phyloP scores from a whole-genome alignment of 306 rosid genomes.

The Cicer yamashitae region DNA sequence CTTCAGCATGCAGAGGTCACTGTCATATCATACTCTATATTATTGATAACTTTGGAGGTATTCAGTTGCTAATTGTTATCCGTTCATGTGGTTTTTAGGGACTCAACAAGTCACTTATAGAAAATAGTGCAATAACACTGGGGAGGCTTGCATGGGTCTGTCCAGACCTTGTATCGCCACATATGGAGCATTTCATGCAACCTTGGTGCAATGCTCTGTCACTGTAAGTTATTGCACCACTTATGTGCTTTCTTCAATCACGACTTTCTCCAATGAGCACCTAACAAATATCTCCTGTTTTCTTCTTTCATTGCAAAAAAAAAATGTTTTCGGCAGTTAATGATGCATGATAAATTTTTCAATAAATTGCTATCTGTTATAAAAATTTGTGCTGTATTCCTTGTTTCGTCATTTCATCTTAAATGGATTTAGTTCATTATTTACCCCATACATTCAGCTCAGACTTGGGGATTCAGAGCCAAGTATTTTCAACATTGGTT shows the following conservation, averaged over 20 bases:
- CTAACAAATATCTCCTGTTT: not conserved
- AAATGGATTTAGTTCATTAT: slow-evolving; percentile 13
- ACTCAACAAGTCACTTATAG: slow-evolving; percentile 84
- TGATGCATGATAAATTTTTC: slow-evolving; percentile 1
- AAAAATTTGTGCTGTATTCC: slow-evolving; percentile 17
- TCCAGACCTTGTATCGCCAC: slow-evolving; percentile 93
- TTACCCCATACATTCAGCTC: not conserved
- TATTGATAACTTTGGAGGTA: slow-evolving; percentile 36
- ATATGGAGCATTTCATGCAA: slow-evolving; percentile 99
- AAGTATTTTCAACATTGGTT: slow-evolving; percentile 1
- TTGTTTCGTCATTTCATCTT: slow-evolving; percentile 16
- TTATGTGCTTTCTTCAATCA: slow-evolving; percentile 8
- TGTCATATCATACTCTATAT: slow-evolving; percentile 24
- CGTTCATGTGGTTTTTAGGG: slow-evolving; percentile 56
- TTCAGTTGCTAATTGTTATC: slow-evolving; percentile 44
- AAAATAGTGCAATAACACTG: slow-evolving; percentile 95
- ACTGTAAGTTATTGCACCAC: slow-evolving; percentile 55
- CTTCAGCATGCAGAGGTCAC: slow-evolving; percentile 90
- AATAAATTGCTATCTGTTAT: slow-evolving; percentile 9
- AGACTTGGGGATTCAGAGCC: not conserved
- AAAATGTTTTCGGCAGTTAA: not conserved
- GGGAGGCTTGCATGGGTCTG: slow-evolving; percentile 99
- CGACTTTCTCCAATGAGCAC: not conserved
- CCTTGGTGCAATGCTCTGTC: slow-evolving; percentile 97
- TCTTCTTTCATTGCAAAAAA: not conserved